Evolutionary conservation across 2,329 filamentous ascomycete genomes (phyloP).

Genomic region (Scedosporium apiospermum): DNA sequence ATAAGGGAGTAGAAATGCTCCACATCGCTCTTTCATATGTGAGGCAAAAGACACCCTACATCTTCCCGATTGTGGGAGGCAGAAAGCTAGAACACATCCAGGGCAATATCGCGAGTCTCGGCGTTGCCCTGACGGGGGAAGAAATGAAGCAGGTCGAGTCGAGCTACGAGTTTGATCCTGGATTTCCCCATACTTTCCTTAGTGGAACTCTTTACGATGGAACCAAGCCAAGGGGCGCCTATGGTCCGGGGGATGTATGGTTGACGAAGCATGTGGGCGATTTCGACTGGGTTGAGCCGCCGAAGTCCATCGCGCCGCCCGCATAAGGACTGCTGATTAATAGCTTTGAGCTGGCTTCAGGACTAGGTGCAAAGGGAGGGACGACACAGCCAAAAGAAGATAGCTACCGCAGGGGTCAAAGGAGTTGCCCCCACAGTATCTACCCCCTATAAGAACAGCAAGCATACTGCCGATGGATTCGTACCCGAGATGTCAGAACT

Average conservation of each 20-base stretch:
- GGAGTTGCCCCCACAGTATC: no score
- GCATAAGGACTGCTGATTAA: conserved; percentile 2
- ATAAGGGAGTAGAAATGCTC: conserved; percentile 47
- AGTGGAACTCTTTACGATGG: conserved; percentile 7
- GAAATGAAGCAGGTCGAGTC: conserved; percentile 46
- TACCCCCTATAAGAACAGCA: no score
- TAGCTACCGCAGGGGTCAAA: no score
- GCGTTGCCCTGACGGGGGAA: conserved; percentile 35
- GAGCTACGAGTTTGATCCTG: conserved; percentile 41
- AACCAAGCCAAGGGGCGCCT: background rate
- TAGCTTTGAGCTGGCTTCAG: background rate
- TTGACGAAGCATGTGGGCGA: conserved; percentile 34
- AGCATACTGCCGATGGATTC: no score
- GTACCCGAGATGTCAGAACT: no score
- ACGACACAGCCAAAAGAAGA: no score
- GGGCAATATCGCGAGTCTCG: conserved; percentile 46
- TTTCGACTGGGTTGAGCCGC: conserved; percentile 76
- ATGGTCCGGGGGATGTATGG: background rate
- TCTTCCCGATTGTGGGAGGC: conserved; percentile 44
- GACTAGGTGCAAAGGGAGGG: background rate
- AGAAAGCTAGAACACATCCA: conserved; percentile 41
- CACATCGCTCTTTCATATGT: conserved; percentile 47
- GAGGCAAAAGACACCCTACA: conserved; percentile 37
- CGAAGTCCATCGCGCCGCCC: conserved; percentile 79
- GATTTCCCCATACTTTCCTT: conserved; percentile 29